Conservation (phyloP, 1,139 yeast species). For the Debaryomyces subglobosus region DNA sequence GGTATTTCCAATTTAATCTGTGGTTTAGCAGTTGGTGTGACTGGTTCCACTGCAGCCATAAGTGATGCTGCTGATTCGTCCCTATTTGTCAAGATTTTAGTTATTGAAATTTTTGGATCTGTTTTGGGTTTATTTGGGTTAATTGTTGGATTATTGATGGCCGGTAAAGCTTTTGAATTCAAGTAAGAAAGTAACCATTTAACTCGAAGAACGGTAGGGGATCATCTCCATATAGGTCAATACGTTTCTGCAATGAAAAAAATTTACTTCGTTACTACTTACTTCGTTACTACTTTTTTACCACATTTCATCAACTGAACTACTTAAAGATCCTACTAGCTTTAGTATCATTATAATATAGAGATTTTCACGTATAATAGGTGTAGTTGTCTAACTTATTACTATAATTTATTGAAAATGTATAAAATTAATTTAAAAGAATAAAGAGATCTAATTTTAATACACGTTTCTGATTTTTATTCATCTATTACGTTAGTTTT, state of each 20-base stretch:
- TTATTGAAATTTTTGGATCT: slow-evolving; percentile 95
- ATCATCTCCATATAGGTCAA: not conserved
- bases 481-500: slow-evolving; percentile 26
- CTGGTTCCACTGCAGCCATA: slow-evolving; percentile 97
- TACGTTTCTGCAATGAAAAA: not conserved
- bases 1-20: slow-evolving; percentile 92
- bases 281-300: not conserved
- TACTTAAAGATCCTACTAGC: not conserved
- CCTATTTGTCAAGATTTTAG: slow-evolving; percentile 91
- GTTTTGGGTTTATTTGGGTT: slow-evolving; percentile 93
- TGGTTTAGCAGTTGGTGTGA: slow-evolving; percentile 96
- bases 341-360: slow-evolving; percentile 3
- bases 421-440: not conserved
- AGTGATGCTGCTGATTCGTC: slow-evolving; percentile 98
- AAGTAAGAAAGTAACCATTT: slow-evolving; percentile 19
- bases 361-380: not conserved
- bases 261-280: slow-evolving; percentile 1
- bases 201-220: not conserved
- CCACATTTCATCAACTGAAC: not conserved
- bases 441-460: not conserved
- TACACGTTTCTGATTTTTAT: not conserved
- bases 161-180: slow-evolving; percentile 90
- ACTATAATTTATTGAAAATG: slow-evolving; percentile 1
- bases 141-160: slow-evolving; percentile 96
- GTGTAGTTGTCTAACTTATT: not conserved